phyloP scores from a whole-genome alignment of 257 asterid genomes.

The Rehmannia glutinosa region DNA sequence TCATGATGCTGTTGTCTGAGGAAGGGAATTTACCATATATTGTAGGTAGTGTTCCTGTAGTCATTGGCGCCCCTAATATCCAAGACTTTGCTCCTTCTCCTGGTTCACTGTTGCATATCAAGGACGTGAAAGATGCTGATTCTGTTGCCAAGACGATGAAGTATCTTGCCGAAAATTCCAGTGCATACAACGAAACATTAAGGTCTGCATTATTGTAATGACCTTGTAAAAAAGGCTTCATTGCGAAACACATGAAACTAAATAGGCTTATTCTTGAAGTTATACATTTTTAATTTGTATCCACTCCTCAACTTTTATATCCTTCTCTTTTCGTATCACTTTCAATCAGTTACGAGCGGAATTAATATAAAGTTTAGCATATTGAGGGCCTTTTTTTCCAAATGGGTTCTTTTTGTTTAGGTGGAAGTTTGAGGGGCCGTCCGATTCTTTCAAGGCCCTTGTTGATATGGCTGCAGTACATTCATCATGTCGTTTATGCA shows the following conservation, averaged over 20 bases:
- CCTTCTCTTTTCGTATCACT: background rate
- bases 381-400: too few relatives aligned
- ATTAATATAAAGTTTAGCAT: too few relatives aligned
- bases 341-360: too few relatives aligned
- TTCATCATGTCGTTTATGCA: constrained; percentile 97
- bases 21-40: constrained; percentile 1
- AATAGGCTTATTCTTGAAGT: too few relatives aligned
- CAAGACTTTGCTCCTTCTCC: constrained; percentile 86
- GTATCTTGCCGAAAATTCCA: constrained; percentile 66
- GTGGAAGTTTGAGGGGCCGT: constrained; percentile 97
- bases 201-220: constrained; percentile 40
- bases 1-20: constrained; percentile 24
- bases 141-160: constrained; percentile 75
- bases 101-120: constrained; percentile 70
- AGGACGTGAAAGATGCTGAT: constrained; percentile 60
- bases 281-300: background rate
- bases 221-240: background rate
- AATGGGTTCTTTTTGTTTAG: constrained; percentile 38
- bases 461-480: constrained; percentile 99
- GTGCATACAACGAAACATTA: constrained; percentile 66
- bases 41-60: constrained; percentile 86
- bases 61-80: constrained; percentile 93
- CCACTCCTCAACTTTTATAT: background rate
- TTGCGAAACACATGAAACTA: background rate
- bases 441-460: constrained; percentile 97